Percentiles rank a stretch among this genome's conserved stretches.
Evolutionary conservation across 352 stramenopile species (phyloP).

Genomic region (Pythium grandisporangium): DNA sequence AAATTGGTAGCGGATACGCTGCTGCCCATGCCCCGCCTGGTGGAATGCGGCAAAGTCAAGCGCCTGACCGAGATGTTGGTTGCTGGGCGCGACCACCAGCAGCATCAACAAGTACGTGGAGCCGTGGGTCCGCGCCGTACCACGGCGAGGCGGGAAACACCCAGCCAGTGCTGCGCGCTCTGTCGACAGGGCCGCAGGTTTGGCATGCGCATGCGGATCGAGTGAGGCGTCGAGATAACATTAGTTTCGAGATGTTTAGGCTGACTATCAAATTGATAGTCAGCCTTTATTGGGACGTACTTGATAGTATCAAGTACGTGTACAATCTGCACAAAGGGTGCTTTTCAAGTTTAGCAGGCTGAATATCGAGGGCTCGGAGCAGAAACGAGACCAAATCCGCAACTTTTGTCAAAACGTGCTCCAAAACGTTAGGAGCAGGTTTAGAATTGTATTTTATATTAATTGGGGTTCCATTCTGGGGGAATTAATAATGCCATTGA

Average conservation of each 20-base stretch:
- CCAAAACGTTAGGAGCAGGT: no score
- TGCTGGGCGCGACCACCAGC: constrained; percentile 1
- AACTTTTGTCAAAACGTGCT: no score
- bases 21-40: constrained; percentile 8
- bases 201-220: constrained; percentile 14
- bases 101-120: no score
- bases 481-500: no score
- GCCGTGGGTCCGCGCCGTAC: constrained; percentile 3
- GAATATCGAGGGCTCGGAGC: no score
- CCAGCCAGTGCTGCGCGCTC: constrained; percentile 13
- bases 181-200: constrained; percentile 25
- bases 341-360: no score
- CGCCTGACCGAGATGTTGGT: constrained; percentile 8
- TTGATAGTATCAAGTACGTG: constrained; percentile 8
- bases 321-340: no score
- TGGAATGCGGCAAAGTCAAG: constrained; percentile 15
- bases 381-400: no score
- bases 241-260: constrained; percentile 20
- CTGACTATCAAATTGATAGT: constrained; percentile 20
- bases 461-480: no score
- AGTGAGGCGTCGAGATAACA: constrained; percentile 16
- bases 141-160: background rate
- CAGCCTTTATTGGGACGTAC: constrained; percentile 12
- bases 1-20: constrained; percentile 10
- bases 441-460: no score